Evolutionary conservation across 1,284 basidiomycete species (phyloP).

Genomic region (Leccinum ponderosum): DNA sequence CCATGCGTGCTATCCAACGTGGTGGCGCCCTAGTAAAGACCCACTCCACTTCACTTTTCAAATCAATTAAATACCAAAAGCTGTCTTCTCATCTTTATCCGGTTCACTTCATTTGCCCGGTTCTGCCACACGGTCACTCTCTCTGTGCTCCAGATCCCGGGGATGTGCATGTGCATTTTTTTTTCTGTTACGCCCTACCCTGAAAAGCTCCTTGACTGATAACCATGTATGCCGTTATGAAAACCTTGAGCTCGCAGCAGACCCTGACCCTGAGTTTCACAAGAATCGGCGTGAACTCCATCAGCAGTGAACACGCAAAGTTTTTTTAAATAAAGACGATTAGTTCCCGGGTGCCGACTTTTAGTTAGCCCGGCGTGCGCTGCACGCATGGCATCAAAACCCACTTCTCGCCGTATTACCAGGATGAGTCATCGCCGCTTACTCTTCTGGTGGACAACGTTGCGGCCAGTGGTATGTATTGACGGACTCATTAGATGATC

Average conservation of each 20-base stretch:
- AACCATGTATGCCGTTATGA: constrained; percentile 7
- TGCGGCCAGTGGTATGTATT: neutral
- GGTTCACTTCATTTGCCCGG: neutral
- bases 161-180: neutral
- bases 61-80: too few relatives aligned
- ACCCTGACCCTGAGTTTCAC: constrained; percentile 25
- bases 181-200: constrained; percentile 3
- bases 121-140: neutral
- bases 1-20: neutral
- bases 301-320: neutral
- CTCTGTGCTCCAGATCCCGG: too few relatives aligned
- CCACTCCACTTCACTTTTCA: neutral
- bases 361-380: constrained; percentile 6
- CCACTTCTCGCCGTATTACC: constrained; percentile 3
- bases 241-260: constrained; percentile 17
- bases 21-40: neutral
- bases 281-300: constrained; percentile 1
- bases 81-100: too few relatives aligned
- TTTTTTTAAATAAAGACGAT: neutral
- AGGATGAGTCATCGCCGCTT: neutral
- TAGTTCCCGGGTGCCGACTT: neutral
- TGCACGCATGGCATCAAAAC: constrained; percentile 17
- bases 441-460: neutral
- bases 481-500: neutral
- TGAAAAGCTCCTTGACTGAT: neutral